phyloP scores from a whole-genome alignment of 768 basidiomycete species.

The Dioszegia hungarica region DNA sequence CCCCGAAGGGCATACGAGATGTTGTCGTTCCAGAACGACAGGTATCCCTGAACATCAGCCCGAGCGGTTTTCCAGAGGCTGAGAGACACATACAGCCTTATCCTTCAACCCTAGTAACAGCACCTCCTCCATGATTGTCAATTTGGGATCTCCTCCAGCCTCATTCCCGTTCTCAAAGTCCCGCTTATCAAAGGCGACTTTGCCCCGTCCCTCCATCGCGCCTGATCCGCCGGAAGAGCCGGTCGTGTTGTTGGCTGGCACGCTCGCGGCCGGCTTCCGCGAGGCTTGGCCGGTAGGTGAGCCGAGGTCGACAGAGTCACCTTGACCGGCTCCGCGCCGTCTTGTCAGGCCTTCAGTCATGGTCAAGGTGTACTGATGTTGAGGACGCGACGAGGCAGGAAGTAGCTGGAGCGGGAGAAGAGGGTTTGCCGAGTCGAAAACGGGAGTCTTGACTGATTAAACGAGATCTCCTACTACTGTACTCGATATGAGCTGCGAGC shows the following conservation, averaged over 20 bases:
- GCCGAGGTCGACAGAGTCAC: constrained; percentile 7
- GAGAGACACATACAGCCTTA: constrained; percentile 65
- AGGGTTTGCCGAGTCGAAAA: neutral
- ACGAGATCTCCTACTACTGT: neutral
- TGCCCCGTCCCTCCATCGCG: constrained; percentile 78
- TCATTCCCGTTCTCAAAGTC: constrained; percentile 62
- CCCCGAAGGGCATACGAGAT: constrained; percentile 98
- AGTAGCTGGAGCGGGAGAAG: neutral
- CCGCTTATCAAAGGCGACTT: constrained; percentile 88
- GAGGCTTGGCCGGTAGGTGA: neutral
- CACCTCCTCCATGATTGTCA: constrained; percentile 97
- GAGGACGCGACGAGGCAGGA: neutral
- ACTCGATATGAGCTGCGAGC: no score
- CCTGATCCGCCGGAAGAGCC: constrained; percentile 37
- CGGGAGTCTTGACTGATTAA: neutral
- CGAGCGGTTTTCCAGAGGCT: neutral
- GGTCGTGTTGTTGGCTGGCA: constrained; percentile 34
- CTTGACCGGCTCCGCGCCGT: constrained; percentile 38
- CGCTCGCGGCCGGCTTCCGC: neutral
- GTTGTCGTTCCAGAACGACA: constrained; percentile 99
- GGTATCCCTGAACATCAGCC: constrained; percentile 63
- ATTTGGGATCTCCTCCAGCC: constrained; percentile 63
- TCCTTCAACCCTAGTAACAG: constrained; percentile 90
- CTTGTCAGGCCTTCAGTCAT: constrained; percentile 48
- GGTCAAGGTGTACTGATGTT: neutral